Conservation (phyloP, 2,329 filamentous ascomycete species). For the Daldinia sp. region DNA sequence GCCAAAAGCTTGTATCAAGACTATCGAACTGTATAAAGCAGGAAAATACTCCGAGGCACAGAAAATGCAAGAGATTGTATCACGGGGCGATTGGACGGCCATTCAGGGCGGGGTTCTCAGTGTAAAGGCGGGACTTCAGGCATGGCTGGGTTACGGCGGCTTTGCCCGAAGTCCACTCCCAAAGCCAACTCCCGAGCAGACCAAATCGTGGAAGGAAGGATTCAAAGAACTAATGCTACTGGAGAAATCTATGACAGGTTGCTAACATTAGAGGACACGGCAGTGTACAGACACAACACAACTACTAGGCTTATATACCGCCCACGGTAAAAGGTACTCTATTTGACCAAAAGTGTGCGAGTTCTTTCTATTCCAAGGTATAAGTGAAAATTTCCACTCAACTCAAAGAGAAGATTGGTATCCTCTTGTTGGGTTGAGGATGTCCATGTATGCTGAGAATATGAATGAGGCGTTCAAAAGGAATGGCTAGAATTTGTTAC, state of each 20-base stretch:
- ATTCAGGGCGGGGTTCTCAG: slow-evolving; percentile 79
- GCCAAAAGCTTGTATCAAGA: slow-evolving; percentile 72
- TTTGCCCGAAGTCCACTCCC: slow-evolving; percentile 63
- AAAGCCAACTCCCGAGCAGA: slow-evolving; percentile 63
- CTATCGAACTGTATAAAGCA: slow-evolving; percentile 69
- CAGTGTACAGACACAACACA: slow-evolving; percentile 25
- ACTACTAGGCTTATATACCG: slow-evolving; percentile 20
- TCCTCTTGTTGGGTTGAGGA: slow-evolving; percentile 12
- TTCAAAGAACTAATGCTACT: slow-evolving; percentile 65
- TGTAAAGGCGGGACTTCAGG: slow-evolving; percentile 75
- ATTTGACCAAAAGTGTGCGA: slow-evolving; percentile 6
- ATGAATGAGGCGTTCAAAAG: slow-evolving; percentile 25
- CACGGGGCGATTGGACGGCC: slow-evolving; percentile 77
- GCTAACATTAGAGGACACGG: slow-evolving; percentile 33
- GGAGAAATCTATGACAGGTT: slow-evolving; percentile 62
- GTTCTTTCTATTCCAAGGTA: slow-evolving; percentile 11
- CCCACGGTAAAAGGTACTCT: slow-evolving; percentile 12
- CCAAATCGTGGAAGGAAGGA: slow-evolving; percentile 65
- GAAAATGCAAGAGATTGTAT: slow-evolving; percentile 73
- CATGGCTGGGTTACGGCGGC: slow-evolving; percentile 77
- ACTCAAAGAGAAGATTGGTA: not conserved
- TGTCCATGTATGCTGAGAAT: slow-evolving; percentile 12
- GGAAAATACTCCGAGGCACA: slow-evolving; percentile 71
- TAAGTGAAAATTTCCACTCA: slow-evolving; percentile 8
- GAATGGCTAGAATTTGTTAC: slow-evolving; percentile 20